phyloP scores from a whole-genome alignment of 2,329 filamentous ascomycete species.

The Paecilomyces sp. region DNA sequence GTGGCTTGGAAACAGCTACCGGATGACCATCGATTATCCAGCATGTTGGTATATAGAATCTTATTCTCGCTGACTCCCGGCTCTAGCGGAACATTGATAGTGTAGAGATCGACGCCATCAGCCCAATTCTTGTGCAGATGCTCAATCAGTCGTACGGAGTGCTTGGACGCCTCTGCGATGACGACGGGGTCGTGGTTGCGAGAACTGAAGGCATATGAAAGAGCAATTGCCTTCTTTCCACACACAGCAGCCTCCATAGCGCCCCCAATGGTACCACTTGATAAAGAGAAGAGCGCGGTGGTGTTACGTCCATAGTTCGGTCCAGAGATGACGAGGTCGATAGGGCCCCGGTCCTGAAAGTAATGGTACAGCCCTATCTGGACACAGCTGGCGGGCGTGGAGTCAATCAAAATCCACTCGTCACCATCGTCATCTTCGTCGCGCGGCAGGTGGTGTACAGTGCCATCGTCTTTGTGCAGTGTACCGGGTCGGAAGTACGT shows the following conservation, averaged over 20 bases:
- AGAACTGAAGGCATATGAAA: slow-evolving; percentile 86
- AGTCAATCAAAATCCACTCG: slow-evolving; percentile 76
- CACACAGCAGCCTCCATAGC: slow-evolving; percentile 72
- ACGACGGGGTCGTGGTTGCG: slow-evolving; percentile 75
- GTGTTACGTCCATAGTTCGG: slow-evolving; percentile 81
- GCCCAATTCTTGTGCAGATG: slow-evolving; percentile 70
- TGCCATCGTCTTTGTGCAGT: slow-evolving; percentile 58
- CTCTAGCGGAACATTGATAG: slow-evolving; percentile 80
- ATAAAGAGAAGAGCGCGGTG: slow-evolving; percentile 70
- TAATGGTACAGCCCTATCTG: slow-evolving; percentile 78
- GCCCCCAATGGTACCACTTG: slow-evolving; percentile 68
- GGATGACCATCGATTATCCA: slow-evolving; percentile 85
- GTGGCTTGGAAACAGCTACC: slow-evolving; percentile 82
- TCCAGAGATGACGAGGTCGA: slow-evolving; percentile 71
- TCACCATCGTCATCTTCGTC: slow-evolving; percentile 56
- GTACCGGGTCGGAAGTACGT: slow-evolving; percentile 69
- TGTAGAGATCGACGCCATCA: slow-evolving; percentile 73
- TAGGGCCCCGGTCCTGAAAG: slow-evolving; percentile 62
- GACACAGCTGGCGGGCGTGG: slow-evolving; percentile 72
- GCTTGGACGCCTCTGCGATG: slow-evolving; percentile 67
- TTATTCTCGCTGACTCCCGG: slow-evolving; percentile 65
- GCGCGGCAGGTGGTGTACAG: slow-evolving; percentile 55
- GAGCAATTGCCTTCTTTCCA: slow-evolving; percentile 63
- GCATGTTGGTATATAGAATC: slow-evolving; percentile 74
- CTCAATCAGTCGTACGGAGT: slow-evolving; percentile 71